Evolutionary conservation across 768 basidiomycete species (phyloP), one percentile per base, ranked within the genome.

Genomic region (Xanthoconium purpureum): DNA sequence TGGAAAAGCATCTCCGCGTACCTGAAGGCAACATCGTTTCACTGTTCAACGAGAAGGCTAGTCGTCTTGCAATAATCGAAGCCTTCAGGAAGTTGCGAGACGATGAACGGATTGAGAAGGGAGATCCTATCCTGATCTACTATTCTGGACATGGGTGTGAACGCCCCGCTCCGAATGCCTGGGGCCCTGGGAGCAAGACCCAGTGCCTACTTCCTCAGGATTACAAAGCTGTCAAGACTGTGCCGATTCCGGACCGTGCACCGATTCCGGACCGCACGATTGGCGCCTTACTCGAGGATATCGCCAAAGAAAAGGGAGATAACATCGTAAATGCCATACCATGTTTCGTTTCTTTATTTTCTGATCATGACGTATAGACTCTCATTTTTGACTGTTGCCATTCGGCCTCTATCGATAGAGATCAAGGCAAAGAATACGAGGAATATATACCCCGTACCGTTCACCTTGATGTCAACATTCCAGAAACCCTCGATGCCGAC

Each of bases 321-420:
- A 80, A 79, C 53, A 77, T 79, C 18, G 78, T 77, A 42, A 36
- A 78, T 58, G 47, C 1, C 8, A 39, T 20, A 29, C 5, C n/a
- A 68, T 68, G 3, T 66, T 61, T 15, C 1, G 2, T 47, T 30
- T 18, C 20, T 20, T 28, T 17, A 3, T 52, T n/a, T 48, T 1
- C 17, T 52, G 28, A 55, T 54, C 12, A 43, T 54, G 12, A 40
- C 9, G n/a, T 17, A 20, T 55, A 80, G 79, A 78, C 75, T 12
- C 63, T 80, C 15, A 75, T 80, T 44, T 66, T 80, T 7, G 79
- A 80, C 51, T 79, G 79, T 46, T 80, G 79, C 58, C 67, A 72
- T 59, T 76, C 79, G 6, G 75, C 67, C 1, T 75, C 76, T 1
- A 66, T 74, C 11, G 72, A 66, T 12, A 70, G 77, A 13, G 24